Evolutionary conservation across 371 early-diverging fungal species (phyloP), one percentile per base, ranked within the genome.

Genomic region (Mucor lusitanicus): DNA sequence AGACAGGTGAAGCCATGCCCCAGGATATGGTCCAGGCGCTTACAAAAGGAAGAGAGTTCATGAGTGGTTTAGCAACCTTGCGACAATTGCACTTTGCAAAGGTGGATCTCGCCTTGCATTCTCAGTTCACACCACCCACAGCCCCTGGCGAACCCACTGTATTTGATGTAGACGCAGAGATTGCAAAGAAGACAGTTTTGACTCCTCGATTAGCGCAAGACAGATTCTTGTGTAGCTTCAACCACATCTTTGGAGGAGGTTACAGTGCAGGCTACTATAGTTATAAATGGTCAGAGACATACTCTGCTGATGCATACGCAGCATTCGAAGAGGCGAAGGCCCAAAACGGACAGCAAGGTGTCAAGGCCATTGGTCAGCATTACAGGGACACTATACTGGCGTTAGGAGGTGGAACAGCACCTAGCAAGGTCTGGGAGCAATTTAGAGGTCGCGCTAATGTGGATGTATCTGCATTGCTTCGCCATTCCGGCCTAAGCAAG

Each of bases 281-380:
- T 23, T 90, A 90, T 74, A 90, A 90, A 73, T 90, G 84, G 78
- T 87, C 88, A 3, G 90, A 90, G 57, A 86, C 87, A 2, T 90
- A 87, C 65, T 88, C 88, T 9, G 88, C 88, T 0, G 90, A 90
- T 75, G 90, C 88, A 0, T 90, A 88, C 72, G 87, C 85, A 2
- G 90, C 88, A 2, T 81, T 90, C 64, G 87, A 88, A 64, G 88
- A 87, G 64, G 85, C 83, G 9, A 64, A 63, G 2, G 70, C 53
- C 33, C 60, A 71, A 11, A 69, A 79, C 54, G 83, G 82, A 39
- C 50, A 64, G 17, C 48, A 69, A 23, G 77, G 73, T 27, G 59
- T 72, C 32, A 60, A 70, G 28, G 59, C 80, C 0, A 70, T 87
- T 42, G 88, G 90, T 37, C 71, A 83, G 35, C 82, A 78, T 30